Percentiles rank a stretch among this genome's conserved stretches.
Conservation (phyloP, 2,329 filamentous ascomycete species). For the Phyllachora maydis region DNA sequence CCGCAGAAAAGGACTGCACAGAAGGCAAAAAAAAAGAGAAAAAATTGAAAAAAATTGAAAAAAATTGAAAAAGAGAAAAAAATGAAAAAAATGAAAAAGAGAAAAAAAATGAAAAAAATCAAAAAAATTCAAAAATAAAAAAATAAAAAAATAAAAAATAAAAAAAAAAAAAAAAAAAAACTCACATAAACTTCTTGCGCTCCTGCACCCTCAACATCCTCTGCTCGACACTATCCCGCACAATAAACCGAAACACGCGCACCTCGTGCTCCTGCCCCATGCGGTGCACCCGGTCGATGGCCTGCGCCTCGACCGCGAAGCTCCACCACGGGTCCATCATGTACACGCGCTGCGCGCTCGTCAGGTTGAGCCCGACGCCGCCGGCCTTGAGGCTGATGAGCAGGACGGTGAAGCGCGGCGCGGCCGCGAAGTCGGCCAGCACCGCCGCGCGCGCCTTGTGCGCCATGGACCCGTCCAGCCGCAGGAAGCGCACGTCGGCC, state of each 20-base stretch:
- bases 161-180: conserved; percentile 11
- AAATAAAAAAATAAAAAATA: no score
- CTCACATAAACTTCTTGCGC: conserved; percentile 86
- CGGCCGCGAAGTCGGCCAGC: conserved; percentile 47
- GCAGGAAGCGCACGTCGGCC: conserved; percentile 58
- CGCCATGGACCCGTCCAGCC: conserved; percentile 76
- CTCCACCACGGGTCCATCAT: conserved; percentile 99
- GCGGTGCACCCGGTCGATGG: conserved; percentile 90
- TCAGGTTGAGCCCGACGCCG: conserved; percentile 85
- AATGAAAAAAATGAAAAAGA: no score
- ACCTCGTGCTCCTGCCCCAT: conserved; percentile 89
- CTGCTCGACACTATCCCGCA: conserved; percentile 80
- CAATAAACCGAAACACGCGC: conserved; percentile 70
- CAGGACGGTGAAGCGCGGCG: conserved; percentile 47
- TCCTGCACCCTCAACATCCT: conserved; percentile 90
- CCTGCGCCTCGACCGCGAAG: conserved; percentile 89
- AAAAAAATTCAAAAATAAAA: no score
- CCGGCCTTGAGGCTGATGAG: conserved; percentile 75
- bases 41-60: no score
- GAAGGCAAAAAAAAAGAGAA: no score
- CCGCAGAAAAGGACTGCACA: no score
- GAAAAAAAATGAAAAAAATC: no score
- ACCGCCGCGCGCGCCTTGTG: conserved; percentile 71
- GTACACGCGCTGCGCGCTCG: conserved; percentile 71
- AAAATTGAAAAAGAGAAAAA: no score